Evolutionary conservation across 257 asterid genomes (phyloP).

Genomic region (Nicotiana benthamiana): DNA sequence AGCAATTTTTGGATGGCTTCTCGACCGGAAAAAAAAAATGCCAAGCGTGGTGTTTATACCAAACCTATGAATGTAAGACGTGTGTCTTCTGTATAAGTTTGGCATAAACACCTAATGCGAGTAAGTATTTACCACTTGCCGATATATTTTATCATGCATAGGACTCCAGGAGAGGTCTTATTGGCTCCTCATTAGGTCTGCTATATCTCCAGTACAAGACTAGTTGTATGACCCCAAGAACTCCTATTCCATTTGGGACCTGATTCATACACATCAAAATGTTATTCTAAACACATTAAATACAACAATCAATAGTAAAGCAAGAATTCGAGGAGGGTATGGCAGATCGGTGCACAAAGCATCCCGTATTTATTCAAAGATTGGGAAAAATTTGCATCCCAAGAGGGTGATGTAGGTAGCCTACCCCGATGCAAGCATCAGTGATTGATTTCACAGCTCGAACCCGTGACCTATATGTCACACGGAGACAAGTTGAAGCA

Average conservation of each 20-base stretch:
- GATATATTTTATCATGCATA: not conserved
- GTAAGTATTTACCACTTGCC: not conserved
- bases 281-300: not conserved
- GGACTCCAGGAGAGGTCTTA: not conserved
- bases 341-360: not conserved
- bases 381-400: not conserved
- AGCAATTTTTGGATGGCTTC: not conserved
- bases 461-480: not conserved
- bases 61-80: not conserved
- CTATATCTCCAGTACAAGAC: not conserved
- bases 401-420: not conserved
- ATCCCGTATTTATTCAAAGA: not conserved
- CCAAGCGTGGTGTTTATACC: not conserved
- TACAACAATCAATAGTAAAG: not conserved
- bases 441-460: not conserved
- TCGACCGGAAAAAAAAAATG: not conserved
- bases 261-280: not conserved
- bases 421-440: not conserved
- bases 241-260: constrained; percentile 6
- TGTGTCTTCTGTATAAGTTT: not conserved
- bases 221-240: not conserved
- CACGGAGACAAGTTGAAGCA: not conserved
- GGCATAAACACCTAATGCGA: not conserved
- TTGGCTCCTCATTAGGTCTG: not conserved
- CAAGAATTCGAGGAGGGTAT: not conserved